Evolutionary conservation across 1,139 yeast genomes (phyloP).

Genomic region (Magnusiomyces paraingens): DNA sequence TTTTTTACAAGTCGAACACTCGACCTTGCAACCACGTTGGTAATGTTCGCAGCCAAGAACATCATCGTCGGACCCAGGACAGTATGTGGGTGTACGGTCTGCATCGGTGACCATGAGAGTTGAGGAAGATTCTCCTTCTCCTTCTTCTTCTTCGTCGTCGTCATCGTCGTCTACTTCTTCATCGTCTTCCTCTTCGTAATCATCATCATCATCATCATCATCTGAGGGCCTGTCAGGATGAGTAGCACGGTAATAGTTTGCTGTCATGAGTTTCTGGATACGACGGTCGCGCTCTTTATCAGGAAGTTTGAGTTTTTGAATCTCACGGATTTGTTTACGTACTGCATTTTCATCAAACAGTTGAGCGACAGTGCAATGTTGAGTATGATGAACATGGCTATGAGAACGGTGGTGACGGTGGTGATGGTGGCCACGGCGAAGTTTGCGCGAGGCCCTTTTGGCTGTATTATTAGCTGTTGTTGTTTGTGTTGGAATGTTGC

Average conservation of each 20-base stretch:
- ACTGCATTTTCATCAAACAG: slow-evolving; percentile 26
- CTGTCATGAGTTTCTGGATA: slow-evolving; percentile 75
- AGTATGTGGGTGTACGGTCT: slow-evolving; percentile 48
- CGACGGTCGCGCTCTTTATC: slow-evolving; percentile 54
- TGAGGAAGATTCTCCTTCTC: neutral
- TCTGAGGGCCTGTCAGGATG: slow-evolving; percentile 13
- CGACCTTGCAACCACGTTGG: slow-evolving; percentile 74
- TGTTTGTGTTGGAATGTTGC: slow-evolving; percentile 1
- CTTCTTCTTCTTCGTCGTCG: neutral
- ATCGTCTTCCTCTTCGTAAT: slow-evolving; percentile 24
- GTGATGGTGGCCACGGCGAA: slow-evolving; percentile 5
- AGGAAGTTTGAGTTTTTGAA: slow-evolving; percentile 43
- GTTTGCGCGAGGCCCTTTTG: slow-evolving; percentile 7
- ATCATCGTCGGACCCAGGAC: slow-evolving; percentile 36
- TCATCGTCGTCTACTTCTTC: slow-evolving; percentile 19
- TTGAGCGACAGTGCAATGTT: neutral
- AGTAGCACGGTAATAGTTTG: slow-evolving; percentile 49
- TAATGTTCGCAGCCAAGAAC: slow-evolving; percentile 78
- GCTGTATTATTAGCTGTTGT: neutral
- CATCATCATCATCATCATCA: slow-evolving; percentile 22
- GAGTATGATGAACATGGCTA: slow-evolving; percentile 11
- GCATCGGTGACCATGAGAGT: slow-evolving; percentile 37
- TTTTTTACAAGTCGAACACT: slow-evolving; percentile 64
- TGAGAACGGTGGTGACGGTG: too few species aligned
- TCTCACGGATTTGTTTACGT: slow-evolving; percentile 50